These are phyloP conservation scores for Aureobasidium subglaciale DNA, from an alignment of 2,329 filamentous ascomycete species.

Conservation along the genomic window DNA sequence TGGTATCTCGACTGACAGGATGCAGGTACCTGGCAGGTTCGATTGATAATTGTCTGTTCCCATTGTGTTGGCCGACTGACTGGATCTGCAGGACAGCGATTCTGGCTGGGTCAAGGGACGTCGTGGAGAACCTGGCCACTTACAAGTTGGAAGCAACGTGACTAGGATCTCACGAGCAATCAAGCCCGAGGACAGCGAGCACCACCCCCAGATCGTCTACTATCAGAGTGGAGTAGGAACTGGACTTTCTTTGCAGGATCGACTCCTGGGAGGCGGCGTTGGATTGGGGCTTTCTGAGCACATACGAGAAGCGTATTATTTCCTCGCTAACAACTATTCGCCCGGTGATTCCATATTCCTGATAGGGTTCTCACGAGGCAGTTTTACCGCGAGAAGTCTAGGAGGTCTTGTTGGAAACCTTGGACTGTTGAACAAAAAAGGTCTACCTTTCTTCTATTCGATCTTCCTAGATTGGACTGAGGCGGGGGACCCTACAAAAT, in stretches of 20 bases:
- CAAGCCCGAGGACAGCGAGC: conserved; percentile 26
- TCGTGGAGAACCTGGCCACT: conserved; percentile 22
- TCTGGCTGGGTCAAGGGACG: conserved; percentile 25
- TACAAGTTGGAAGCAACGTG: conserved; percentile 25
- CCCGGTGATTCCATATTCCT: conserved; percentile 36
- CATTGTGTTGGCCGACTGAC: neutral
- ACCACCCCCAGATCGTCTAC: conserved; percentile 33
- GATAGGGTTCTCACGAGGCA: conserved; percentile 38
- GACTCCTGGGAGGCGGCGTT: conserved; percentile 27
- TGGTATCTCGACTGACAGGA: neutral
- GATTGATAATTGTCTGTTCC: neutral
- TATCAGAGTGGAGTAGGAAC: conserved; percentile 33
- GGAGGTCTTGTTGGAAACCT: conserved; percentile 36
- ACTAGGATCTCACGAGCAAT: conserved; percentile 31
- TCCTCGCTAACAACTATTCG: conserved; percentile 52
- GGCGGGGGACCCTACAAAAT: conserved; percentile 17
- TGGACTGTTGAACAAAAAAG: conserved; percentile 31
- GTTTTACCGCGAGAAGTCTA: conserved; percentile 35
- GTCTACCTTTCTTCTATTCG: conserved; percentile 22
- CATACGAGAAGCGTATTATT: conserved; percentile 54
- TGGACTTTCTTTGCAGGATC: conserved; percentile 27
- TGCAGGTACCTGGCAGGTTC: conserved; percentile 28
- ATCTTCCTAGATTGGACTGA: conserved; percentile 26
- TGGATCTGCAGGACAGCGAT: conserved; percentile 22
- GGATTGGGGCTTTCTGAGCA: conserved; percentile 32